Evolutionary conservation across 208 protist genomes (phyloP).

Genomic region (Leishmania gerbilli): DNA sequence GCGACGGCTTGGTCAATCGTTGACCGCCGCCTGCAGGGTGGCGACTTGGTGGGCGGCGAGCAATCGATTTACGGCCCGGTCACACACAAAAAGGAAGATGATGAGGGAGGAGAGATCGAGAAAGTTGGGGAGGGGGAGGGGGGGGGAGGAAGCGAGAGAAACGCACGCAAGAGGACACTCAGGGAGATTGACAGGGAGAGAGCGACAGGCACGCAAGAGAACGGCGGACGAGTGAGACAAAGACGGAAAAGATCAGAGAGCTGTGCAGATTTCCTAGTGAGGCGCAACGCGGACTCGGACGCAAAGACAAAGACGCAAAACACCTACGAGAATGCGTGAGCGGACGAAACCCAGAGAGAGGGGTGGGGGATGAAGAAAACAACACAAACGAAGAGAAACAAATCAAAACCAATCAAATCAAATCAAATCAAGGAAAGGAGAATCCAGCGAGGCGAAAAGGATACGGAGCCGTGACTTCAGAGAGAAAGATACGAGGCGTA

Average conservation of each 20-base stretch:
- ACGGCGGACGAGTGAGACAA: background rate
- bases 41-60: background rate
- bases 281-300: too few species aligned
- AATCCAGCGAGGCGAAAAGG: background rate
- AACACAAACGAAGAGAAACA: background rate
- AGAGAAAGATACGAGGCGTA: background rate
- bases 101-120: too few species aligned
- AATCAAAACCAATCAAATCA: background rate
- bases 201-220: background rate
- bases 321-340: background rate
- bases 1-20: background rate
- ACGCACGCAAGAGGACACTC: background rate
- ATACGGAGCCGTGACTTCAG: background rate
- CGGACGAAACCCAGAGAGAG: background rate
- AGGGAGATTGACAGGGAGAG: conserved; percentile 1
- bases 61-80: background rate
- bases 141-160: background rate
- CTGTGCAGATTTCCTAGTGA: background rate
- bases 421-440: background rate
- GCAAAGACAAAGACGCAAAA: too few species aligned
- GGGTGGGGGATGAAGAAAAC: background rate
- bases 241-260: background rate
- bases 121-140: background rate
- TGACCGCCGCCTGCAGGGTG: background rate
- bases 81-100: background rate